These are phyloP conservation scores for Westerdykella sp. DNA, from an alignment of 2,329 filamentous ascomycete genomes.

Conservation along the genomic window DNA sequence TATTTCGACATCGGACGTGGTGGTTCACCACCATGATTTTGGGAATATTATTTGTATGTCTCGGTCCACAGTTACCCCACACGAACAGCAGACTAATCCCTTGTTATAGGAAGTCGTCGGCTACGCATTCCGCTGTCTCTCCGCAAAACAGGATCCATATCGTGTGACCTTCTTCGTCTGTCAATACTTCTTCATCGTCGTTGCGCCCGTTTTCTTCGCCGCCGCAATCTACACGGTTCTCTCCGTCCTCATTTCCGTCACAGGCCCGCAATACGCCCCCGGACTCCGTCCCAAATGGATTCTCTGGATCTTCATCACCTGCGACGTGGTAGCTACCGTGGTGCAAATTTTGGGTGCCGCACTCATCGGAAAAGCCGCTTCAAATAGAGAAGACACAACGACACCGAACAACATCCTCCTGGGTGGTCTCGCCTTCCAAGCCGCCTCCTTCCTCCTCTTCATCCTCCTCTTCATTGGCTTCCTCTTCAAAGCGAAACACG, in stretches of 20 bases:
- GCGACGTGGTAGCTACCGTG: slow-evolving; percentile 50
- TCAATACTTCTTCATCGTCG: slow-evolving; percentile 58
- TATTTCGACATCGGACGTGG: slow-evolving; percentile 39
- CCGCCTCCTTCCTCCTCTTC: slow-evolving; percentile 47
- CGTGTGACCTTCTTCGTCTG: slow-evolving; percentile 51
- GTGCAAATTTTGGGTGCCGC: slow-evolving; percentile 51
- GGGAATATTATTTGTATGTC: slow-evolving; percentile 29
- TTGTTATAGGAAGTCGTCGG: slow-evolving; percentile 29
- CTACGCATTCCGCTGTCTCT: slow-evolving; percentile 42
- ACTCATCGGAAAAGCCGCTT: slow-evolving; percentile 47
- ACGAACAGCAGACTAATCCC: slow-evolving; percentile 2
- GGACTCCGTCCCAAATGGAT: slow-evolving; percentile 43
- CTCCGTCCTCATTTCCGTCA: slow-evolving; percentile 44
- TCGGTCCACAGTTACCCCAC: slow-evolving; percentile 38
- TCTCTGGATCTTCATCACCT: slow-evolving; percentile 50
- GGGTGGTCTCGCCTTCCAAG: slow-evolving; percentile 51
- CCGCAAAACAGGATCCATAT: slow-evolving; percentile 45
- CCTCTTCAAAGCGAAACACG: slow-evolving; percentile 34
- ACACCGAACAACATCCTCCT: slow-evolving; percentile 52
- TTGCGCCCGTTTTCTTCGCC: slow-evolving; percentile 53
- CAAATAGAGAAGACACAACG: slow-evolving; percentile 46
- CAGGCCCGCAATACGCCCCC: slow-evolving; percentile 41
- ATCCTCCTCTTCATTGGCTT: slow-evolving; percentile 42
- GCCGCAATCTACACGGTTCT: slow-evolving; percentile 53
- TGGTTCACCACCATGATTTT: slow-evolving; percentile 43